Percentiles rank a stretch among this genome's conserved stretches.
These are phyloP conservation scores for Stephania japonica DNA, from an alignment of 164 flowering plant genomes.

Conservation along the genomic window DNA sequence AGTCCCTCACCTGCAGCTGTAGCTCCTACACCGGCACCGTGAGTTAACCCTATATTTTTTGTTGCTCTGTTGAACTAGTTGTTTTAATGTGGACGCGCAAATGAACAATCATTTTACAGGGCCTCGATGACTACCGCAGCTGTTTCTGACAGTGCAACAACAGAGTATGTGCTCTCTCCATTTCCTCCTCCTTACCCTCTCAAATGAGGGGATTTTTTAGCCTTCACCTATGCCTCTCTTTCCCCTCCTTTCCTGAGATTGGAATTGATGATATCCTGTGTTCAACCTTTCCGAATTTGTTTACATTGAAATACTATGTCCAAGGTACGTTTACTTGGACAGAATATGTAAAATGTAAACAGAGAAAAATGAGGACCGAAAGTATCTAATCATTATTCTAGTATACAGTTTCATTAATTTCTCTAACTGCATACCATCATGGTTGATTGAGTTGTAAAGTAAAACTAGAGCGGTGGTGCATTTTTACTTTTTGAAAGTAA, in stretches of 20 bases:
- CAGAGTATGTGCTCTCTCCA: not conserved
- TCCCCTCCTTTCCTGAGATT: not conserved
- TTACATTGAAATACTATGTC: not conserved
- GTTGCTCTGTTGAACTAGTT: not conserved
- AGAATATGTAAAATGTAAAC: too few species aligned
- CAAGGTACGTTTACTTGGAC: not conserved
- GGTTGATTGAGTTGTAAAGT: too few species aligned
- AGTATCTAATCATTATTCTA: not conserved
- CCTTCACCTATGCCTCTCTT: not conserved
- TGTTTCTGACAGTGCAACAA: conserved; percentile 20
- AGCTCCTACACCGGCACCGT: conserved; percentile 38
- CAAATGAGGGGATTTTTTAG: not conserved
- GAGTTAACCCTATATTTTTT: conserved; percentile 21
- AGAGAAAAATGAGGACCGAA: too few species aligned
- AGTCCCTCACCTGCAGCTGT: conserved; percentile 37
- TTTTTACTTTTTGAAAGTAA: too few species aligned
- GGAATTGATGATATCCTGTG: not conserved
- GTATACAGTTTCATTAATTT: not conserved
- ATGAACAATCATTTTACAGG: conserved; percentile 25
- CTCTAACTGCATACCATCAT: not conserved
- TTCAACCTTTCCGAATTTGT: not conserved
- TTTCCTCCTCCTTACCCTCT: not conserved
- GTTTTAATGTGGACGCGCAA: not conserved
- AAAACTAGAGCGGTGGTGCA: too few species aligned
- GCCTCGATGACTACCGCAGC: conserved; percentile 25